Evolutionary conservation across 2,329 filamentous ascomycete genomes (phyloP), one percentile per base, ranked within the genome.

Genomic region (Calonectria pseudoturangicola): DNA sequence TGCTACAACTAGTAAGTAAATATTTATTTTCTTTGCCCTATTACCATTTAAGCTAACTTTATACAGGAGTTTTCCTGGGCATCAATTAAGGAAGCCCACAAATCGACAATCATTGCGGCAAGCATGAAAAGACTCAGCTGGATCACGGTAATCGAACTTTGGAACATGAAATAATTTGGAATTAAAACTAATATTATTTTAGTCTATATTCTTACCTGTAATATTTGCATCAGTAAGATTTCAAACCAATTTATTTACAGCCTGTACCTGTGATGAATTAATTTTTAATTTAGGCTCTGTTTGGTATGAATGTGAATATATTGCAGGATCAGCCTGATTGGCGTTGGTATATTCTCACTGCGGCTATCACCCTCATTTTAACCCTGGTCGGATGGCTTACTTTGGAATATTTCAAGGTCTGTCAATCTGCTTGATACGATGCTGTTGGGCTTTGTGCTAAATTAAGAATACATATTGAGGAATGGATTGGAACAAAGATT

Each of bases 111-210:
- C 9, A 47, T 47, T 4, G 18, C 5, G 16, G 25, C 45, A 25
- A 47, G 45, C 45, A 25, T 47, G 45, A 47, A 47, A 12, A n/a
- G 45, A n/a, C 45, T 47, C 21, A 47, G 45, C 45, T 47, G 45
- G 45, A 47, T 47, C 45, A 47, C 45, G 8, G 45, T 21, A 47
- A 10, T 13, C 16, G 8, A 47, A 13, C 18, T 21, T 21, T 25
- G 5, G 45, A 21, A 8, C 21, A 9, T 47, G 7, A 4, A 47
- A 21, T 21, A n/a, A 13, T 25, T 21, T 10, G 16, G 7, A 18
- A 8, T 12, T 12, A 25, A 47, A 25, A n/a, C 45, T 47, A 21
- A 47, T 47, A 12, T 47, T 9, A 33, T 47, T 15, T 21, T 21
- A 47, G 45, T 47, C 25, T 21, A 47, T 47, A n/a, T 47, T 47